Evolutionary conservation across 2,329 filamentous ascomycete species (phyloP), one percentile per base, ranked within the genome.

Genomic region (Geosmithia putterillii): DNA sequence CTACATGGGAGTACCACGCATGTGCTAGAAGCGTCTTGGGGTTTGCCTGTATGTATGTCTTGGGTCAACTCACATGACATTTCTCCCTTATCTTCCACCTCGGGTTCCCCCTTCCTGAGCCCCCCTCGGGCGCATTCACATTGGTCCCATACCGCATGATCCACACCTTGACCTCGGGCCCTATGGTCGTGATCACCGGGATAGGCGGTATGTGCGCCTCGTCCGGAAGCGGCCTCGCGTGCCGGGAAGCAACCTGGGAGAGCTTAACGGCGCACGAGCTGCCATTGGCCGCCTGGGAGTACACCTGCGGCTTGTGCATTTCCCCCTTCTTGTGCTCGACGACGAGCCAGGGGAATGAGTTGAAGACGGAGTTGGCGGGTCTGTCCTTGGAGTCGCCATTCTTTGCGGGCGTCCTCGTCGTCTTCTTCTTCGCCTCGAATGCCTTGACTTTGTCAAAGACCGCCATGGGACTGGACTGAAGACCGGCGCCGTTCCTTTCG

Each of bases 301-400:
- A 46, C 2, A 48, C 42, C 20, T 6, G 25, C 3, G 43, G 15
- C 7, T 10, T 18, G 21, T 17, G 7, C n/a, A 6, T 10, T 3
- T 18, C 9, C 4, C 49, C 46, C 18, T 44, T 50, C 8, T 53
- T 51, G 9, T 52, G 39, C 15, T 53, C 50, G 3, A 48, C 41
- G 7, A 52, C n/a, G 1, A 53, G 47, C 51, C 51, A 52, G 22
- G 51, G 50, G 44, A 46, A 53, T 12, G 46, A 52, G 15, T 39
- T 43, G 4, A 52, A 41, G 3, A 22, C 23, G 0, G 49, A 35
- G 17, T n/a, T n/a, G n/a, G n/a, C n/a, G n/a, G n/a, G n/a, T n/a
- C n/a, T n/a, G n/a, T 46, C 44, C 7, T 20, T 17, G 2, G 46
- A 41, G 1, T 22, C 5, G 2, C 38, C 42, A 2, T 45, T 32